These are phyloP conservation scores for Calonectria fujianensis DNA, from an alignment of 2,329 filamentous ascomycete species.

Conservation along the genomic window DNA sequence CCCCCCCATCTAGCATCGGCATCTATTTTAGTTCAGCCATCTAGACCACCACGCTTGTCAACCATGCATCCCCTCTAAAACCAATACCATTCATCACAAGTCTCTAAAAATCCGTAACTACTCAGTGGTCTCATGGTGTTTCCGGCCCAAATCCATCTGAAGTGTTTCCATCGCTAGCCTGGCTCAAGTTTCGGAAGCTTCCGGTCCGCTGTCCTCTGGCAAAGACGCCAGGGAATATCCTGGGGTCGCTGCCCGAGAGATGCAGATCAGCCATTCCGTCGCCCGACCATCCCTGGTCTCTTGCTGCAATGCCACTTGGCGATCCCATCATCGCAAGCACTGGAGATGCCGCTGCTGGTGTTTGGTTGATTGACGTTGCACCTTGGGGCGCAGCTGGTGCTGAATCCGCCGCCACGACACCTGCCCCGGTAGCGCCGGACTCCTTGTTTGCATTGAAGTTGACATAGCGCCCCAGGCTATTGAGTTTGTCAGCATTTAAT, in stretches of 20 bases:
- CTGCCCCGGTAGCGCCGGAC: slow-evolving; percentile 35
- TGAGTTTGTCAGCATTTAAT: slow-evolving; percentile 28
- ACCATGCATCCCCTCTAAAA: background rate
- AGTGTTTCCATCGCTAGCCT: slow-evolving; percentile 50
- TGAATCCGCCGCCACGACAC: slow-evolving; percentile 47
- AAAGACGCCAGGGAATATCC: slow-evolving; percentile 83
- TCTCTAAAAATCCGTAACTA: background rate
- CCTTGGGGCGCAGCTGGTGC: slow-evolving; percentile 40
- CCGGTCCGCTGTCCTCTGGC: slow-evolving; percentile 67
- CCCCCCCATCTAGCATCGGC: background rate
- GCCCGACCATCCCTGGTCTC: slow-evolving; percentile 62
- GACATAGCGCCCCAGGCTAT: slow-evolving; percentile 66
- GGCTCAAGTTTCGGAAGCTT: slow-evolving; percentile 60
- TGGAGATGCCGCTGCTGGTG: slow-evolving; percentile 39
- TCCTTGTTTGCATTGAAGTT: slow-evolving; percentile 57
- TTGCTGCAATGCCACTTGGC: slow-evolving; percentile 47
- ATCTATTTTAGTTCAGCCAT: background rate
- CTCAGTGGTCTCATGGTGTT: slow-evolving; percentile 15
- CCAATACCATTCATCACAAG: background rate
- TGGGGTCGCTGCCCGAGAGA: slow-evolving; percentile 77
- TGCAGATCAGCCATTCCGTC: slow-evolving; percentile 66
- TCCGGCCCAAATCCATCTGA: slow-evolving; percentile 47
- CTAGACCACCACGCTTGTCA: background rate
- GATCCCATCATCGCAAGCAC: slow-evolving; percentile 46
- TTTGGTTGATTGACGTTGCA: slow-evolving; percentile 31